Evolutionary conservation across 2,329 filamentous ascomycete genomes (phyloP).

Genomic region (Apiospora kogelbergensis): DNA sequence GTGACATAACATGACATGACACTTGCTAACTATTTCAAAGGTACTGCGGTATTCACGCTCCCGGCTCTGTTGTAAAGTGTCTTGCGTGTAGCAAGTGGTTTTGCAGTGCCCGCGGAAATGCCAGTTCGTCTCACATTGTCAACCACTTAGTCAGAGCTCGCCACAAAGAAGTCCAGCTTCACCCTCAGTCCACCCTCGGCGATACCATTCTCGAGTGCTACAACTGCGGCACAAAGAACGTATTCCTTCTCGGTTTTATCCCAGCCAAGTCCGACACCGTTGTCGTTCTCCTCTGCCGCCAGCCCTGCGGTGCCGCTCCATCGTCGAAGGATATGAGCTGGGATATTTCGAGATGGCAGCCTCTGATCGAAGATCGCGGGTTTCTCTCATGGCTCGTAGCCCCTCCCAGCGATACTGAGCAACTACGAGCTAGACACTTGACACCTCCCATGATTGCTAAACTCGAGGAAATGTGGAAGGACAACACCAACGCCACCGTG

Average conservation of each 20-base stretch:
- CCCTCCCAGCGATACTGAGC: conserved; percentile 87
- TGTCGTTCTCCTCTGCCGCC: conserved; percentile 92
- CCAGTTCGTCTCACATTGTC: conserved; percentile 95
- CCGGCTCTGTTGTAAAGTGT: conserved; percentile 94
- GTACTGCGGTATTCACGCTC: conserved; percentile 96
- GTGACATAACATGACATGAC: conserved; percentile 11
- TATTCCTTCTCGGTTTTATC: conserved; percentile 96
- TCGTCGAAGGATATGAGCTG: conserved; percentile 99
- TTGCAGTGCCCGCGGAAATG: conserved; percentile 94
- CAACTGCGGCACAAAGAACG: conserved; percentile 99
- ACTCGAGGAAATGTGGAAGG: conserved; percentile 98
- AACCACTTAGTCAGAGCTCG: conserved; percentile 96
- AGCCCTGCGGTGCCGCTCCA: conserved; percentile 90
- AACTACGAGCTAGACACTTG: conserved; percentile 89
- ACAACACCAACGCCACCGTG: conserved; percentile 84
- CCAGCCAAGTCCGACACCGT: conserved; percentile 98
- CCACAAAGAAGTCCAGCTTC: conserved; percentile 97
- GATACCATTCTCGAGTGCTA: conserved; percentile 98
- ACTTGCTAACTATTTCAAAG: conserved; percentile 43
- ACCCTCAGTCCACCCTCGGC: conserved; percentile 87
- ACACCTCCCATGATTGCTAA: conserved; percentile 94
- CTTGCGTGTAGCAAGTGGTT: conserved; percentile 98
- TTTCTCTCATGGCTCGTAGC: conserved; percentile 93
- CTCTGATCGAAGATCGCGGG: conserved; percentile 92
- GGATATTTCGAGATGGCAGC: conserved; percentile 98